These are phyloP conservation scores for Aechmea fasciata DNA, from an alignment of 176 grass and related monocot species.

Conservation along the genomic window DNA sequence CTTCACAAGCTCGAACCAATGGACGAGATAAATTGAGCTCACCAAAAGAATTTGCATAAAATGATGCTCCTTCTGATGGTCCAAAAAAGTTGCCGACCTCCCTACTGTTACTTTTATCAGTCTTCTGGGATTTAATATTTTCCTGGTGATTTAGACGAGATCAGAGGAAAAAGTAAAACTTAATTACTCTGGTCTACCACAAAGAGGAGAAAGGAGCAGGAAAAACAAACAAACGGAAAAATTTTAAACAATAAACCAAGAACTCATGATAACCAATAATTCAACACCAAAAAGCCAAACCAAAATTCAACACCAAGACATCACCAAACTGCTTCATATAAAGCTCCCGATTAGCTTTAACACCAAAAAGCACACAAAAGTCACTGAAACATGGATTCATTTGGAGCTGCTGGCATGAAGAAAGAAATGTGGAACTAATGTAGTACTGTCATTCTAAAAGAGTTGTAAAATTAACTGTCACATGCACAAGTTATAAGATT, in stretches of 20 bases:
- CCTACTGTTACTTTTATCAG: background rate
- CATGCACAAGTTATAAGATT: too few relatives aligned
- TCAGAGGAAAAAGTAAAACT: background rate
- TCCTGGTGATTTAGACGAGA: slow-evolving; percentile 9
- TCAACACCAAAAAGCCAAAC: too few relatives aligned
- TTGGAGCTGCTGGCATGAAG: too few relatives aligned
- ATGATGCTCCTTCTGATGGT: slow-evolving; percentile 63
- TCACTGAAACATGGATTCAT: too few relatives aligned
- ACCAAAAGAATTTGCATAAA: slow-evolving; percentile 86
- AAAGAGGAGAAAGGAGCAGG: background rate
- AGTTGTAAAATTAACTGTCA: too few relatives aligned
- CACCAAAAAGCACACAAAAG: too few relatives aligned
- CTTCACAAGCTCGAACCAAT: slow-evolving; percentile 80
- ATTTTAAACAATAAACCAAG: too few relatives aligned
- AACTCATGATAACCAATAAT: too few relatives aligned
- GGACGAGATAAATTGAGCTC: slow-evolving; percentile 83
- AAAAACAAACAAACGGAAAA: background rate
- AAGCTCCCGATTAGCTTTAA: too few relatives aligned
- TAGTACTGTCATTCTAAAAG: background rate
- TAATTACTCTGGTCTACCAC: background rate
- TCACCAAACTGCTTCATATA: too few relatives aligned
- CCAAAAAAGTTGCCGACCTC: slow-evolving; percentile 50
- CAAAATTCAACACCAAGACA: too few relatives aligned
- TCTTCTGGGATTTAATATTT: slow-evolving; percentile 1
- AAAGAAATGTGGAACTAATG: background rate